Evolutionary conservation across 1,139 yeast species (phyloP).

Genomic region (Yamadazyma atlantica): DNA sequence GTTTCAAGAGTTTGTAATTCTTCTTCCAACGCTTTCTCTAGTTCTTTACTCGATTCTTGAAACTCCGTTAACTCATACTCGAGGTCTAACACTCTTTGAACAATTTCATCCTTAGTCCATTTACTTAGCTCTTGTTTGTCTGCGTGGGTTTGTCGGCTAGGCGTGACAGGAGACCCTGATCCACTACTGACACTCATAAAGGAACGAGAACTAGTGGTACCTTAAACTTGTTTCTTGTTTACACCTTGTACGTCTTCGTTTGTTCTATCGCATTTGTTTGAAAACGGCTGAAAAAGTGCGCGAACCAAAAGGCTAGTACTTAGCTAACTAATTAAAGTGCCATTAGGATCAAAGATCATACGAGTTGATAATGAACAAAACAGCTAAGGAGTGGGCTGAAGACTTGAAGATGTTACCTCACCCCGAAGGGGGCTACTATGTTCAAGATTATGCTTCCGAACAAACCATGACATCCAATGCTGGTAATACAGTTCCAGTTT

Average conservation of each 20-base stretch:
- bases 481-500: slow-evolving; percentile 19
- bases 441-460: slow-evolving; percentile 14
- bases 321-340: background rate
- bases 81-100: slow-evolving; percentile 32
- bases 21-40: slow-evolving; percentile 46
- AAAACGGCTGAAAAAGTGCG: background rate
- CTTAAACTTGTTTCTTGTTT: background rate
- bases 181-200: background rate
- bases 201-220: too few species aligned
- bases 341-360: background rate
- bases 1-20: slow-evolving; percentile 38
- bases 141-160: background rate
- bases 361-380: background rate
- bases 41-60: slow-evolving; percentile 44
- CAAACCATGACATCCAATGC: slow-evolving; percentile 15
- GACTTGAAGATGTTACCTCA: slow-evolving; percentile 15
- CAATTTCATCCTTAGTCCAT: slow-evolving; percentile 28
- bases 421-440: slow-evolving; percentile 21
- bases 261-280: background rate
- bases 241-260: background rate
- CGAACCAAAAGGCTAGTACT: background rate
- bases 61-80: slow-evolving; percentile 40
- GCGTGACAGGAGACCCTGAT: background rate
- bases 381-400: slow-evolving; percentile 16
- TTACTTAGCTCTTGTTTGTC: slow-evolving; percentile 12